Evolutionary conservation across 2,329 filamentous ascomycete species (phyloP).

Genomic region (Pestalotiopsis fici): DNA sequence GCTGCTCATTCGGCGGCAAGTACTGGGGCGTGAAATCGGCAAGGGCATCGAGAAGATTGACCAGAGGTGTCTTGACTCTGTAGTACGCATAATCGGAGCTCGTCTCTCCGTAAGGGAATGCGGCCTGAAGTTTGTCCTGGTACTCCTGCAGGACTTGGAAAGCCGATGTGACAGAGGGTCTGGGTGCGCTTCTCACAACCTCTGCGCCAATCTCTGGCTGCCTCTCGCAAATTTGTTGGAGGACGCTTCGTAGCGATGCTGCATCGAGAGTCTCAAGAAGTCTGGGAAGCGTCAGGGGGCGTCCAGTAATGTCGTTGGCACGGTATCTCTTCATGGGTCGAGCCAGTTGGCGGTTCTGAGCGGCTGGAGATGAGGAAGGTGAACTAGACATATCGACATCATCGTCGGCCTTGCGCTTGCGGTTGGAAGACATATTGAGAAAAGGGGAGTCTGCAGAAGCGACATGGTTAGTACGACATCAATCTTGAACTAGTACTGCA

Average conservation of each 20-base stretch:
- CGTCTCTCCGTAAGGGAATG: slow-evolving; percentile 83
- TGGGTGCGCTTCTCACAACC: slow-evolving; percentile 79
- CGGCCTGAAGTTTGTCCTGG: slow-evolving; percentile 72
- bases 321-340: slow-evolving; percentile 65
- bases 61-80: slow-evolving; percentile 78
- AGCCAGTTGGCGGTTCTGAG: slow-evolving; percentile 64
- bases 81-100: slow-evolving; percentile 95
- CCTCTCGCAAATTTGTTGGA: slow-evolving; percentile 89
- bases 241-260: slow-evolving; percentile 77
- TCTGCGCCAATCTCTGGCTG: slow-evolving; percentile 85
- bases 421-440: slow-evolving; percentile 51
- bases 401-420: slow-evolving; percentile 86
- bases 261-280: slow-evolving; percentile 93
- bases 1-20: slow-evolving; percentile 84
- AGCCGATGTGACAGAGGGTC: slow-evolving; percentile 81
- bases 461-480: slow-evolving; percentile 11
- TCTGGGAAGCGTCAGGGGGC: slow-evolving; percentile 60
- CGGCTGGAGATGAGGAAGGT: slow-evolving; percentile 78
- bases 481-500: background rate
- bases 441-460: slow-evolving; percentile 46
- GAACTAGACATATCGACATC: slow-evolving; percentile 92
- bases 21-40: slow-evolving; percentile 96
- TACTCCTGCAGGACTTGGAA: slow-evolving; percentile 82
- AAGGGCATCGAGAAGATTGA: slow-evolving; percentile 82
- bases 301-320: slow-evolving; percentile 65